Evolutionary conservation across 768 basidiomycete species (phyloP), one percentile per base, ranked within the genome.

Genomic region (Boletus subcaerulescens): DNA sequence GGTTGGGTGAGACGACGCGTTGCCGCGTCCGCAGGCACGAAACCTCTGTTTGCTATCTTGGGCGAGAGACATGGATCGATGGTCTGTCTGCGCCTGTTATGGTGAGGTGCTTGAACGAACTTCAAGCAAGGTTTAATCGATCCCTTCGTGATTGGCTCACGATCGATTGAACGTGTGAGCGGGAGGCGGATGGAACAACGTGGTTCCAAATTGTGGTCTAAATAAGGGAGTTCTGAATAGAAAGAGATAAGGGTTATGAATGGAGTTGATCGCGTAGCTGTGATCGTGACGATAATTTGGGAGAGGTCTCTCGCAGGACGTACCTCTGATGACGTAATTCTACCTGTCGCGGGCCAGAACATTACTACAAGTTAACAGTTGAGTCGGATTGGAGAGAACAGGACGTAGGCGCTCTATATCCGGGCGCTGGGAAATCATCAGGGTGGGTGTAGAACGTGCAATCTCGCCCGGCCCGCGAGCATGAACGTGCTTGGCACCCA

Each of bases 81-180:
- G 46, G 45, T 0, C 2, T 10, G 0, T 47, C 18, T 18, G 49
- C 36, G 42, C 59, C 51, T 11, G 10, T 53, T 60, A 43, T 7
- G 50, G 62, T 38, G 20, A 6, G 33, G 5, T 35, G 12, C 11
- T 52, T 32, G 13, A 29, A 33, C 26, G 52, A 22, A 46, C 52
- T 44, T 32, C 4, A 50, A 24, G 20, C 46, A 64, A 65, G 50
- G 63, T 64, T 64, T 48, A 36, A 62, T 65, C 52, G 48, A 62
- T 62, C 40, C 36, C 40, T 17, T 44, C 20, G 14, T 22, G 50
- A 64, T 60, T 48, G 62, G 53, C 44, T 36, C 42, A 6, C 12
- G 42, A n/a, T 36, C 62, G 14, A 35, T 35, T 35, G 33, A 35
- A 14, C 33, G 62, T 63, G 62, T 50, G 62, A 64, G 51, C 15